Conservation (phyloP, 2,329 filamentous ascomycete species). For the Teratosphaeria destructans region DNA sequence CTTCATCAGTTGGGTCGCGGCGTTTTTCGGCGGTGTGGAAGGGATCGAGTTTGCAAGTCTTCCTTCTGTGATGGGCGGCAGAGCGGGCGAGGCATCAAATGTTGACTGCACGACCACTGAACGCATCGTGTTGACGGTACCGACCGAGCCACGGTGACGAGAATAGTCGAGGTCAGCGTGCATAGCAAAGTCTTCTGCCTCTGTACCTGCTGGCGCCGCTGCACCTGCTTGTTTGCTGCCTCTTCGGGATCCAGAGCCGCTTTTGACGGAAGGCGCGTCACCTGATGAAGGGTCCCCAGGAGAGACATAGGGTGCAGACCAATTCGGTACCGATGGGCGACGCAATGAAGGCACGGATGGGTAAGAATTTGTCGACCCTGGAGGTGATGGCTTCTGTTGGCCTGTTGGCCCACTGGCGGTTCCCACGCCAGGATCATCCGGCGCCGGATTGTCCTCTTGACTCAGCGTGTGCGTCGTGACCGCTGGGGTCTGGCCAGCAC, state of each 20-base stretch:
- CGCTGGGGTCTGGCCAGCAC: background rate
- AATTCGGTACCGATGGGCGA: conserved; percentile 8
- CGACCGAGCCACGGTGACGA: conserved; percentile 13
- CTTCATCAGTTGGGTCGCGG: conserved; percentile 7
- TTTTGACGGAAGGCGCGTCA: conserved; percentile 1
- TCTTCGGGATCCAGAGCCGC: conserved; percentile 16
- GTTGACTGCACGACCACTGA: conserved; percentile 10
- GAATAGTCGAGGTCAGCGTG: conserved; percentile 1
- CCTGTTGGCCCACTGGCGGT: background rate
- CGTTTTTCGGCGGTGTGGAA: conserved; percentile 2
- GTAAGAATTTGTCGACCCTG: background rate
- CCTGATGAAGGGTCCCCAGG: background rate
- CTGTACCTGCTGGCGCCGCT: background rate
- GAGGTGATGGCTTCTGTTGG: background rate
- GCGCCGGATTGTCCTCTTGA: conserved; percentile 11
- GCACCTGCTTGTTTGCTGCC: conserved; percentile 16
- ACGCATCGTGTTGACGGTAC: conserved; percentile 7
- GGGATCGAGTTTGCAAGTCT: conserved; percentile 6
- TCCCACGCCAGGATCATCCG: conserved; percentile 10
- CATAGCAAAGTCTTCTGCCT: conserved; percentile 18
- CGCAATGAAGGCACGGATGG: conserved; percentile 1
- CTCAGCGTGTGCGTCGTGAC: background rate
- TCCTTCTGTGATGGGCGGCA: conserved; percentile 17
- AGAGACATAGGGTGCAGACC: conserved; percentile 6
- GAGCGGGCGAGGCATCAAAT: conserved; percentile 3